phyloP scores from a whole-genome alignment of 306 rosid species.

The Herpetospermum pedunculosum region DNA sequence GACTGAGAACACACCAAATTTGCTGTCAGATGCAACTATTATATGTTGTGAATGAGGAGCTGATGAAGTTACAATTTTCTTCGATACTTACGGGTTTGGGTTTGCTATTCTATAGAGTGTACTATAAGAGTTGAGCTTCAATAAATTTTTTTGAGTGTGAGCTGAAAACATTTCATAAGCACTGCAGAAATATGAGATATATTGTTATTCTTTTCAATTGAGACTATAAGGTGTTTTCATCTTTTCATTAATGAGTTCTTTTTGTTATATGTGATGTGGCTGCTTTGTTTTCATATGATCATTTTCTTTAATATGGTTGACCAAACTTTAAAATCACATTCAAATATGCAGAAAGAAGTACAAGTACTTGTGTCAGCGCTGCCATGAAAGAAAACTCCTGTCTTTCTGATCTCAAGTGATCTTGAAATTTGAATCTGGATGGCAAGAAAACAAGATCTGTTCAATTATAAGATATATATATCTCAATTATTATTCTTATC shows the following conservation, averaged over 20 bases:
- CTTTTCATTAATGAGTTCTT: neutral
- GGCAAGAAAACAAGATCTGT: neutral
- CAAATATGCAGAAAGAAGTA: neutral
- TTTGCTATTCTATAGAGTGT: neutral
- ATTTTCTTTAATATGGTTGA: neutral
- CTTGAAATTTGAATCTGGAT: neutral
- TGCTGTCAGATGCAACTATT: neutral
- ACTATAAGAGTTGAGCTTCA: neutral
- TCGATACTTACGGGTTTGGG: neutral
- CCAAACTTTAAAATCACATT: neutral
- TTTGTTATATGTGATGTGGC: neutral
- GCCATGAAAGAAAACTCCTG: neutral
- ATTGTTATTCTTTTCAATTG: neutral
- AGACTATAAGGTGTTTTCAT: slow-evolving; percentile 1
- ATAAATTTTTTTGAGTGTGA: neutral
- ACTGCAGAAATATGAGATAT: neutral
- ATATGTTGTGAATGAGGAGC: neutral
- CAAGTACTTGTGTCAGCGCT: neutral
- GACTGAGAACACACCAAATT: slow-evolving; percentile 26
- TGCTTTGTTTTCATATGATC: neutral
- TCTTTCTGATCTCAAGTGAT: neutral
- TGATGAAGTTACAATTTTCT: neutral
- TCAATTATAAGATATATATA: neutral
- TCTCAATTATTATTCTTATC: slow-evolving; percentile 8
- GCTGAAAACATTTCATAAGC: neutral